phyloP scores from a whole-genome alignment of 169 alveolate genomes.

The Eimeria sp. region DNA sequence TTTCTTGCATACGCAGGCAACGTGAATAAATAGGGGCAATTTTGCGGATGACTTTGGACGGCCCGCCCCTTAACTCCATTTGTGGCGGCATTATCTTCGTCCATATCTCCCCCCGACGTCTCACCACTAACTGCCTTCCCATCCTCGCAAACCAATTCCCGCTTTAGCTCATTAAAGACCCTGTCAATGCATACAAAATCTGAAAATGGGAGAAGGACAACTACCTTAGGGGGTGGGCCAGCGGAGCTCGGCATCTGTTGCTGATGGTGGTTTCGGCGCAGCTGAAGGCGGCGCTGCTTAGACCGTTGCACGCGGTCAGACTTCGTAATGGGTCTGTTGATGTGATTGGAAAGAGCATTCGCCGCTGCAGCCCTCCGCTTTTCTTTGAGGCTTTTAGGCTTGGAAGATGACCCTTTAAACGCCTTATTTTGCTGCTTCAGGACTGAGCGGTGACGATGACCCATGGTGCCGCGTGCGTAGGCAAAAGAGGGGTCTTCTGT shows the following conservation, averaged over 20 bases:
- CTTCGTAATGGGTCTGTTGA: constrained; percentile 21
- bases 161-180: neutral
- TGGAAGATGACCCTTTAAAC: constrained; percentile 68
- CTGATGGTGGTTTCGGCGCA: constrained; percentile 26
- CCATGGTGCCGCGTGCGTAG: constrained; percentile 36
- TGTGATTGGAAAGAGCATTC: neutral
- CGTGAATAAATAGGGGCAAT: constrained; percentile 32
- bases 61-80: neutral
- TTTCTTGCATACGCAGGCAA: constrained; percentile 77
- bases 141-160: neutral
- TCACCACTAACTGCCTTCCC: neutral
- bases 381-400: constrained; percentile 53
- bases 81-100: neutral
- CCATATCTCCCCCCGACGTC: neutral
- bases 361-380: constrained; percentile 67
- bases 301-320: constrained; percentile 51
- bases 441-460: constrained; percentile 78
- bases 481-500: neutral
- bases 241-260: neutral
- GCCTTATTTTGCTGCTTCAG: constrained; percentile 82
- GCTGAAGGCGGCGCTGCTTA: constrained; percentile 69
- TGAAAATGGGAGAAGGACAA: constrained; percentile 51
- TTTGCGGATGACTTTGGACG: neutral
- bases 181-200: constrained; percentile 10
- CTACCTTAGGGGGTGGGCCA: constrained; percentile 64